phyloP scores from a whole-genome alignment of 305 asterid species.

The Rubia tinctorum region DNA sequence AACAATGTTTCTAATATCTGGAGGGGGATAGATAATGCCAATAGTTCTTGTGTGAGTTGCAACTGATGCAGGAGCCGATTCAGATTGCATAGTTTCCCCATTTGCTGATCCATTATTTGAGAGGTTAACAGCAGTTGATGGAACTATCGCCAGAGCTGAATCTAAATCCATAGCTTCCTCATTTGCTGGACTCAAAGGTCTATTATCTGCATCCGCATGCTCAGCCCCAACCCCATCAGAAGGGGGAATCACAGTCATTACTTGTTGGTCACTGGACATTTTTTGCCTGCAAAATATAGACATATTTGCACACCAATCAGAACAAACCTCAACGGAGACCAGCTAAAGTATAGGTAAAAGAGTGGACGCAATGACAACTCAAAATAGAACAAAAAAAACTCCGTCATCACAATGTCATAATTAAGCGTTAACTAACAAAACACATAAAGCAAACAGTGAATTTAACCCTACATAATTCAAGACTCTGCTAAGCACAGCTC shows the following conservation, averaged over 20 bases:
- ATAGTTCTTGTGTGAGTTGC: conserved; percentile 82
- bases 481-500: no score
- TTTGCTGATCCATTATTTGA: conserved; percentile 42
- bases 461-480: no score
- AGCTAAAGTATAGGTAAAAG: neutral
- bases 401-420: no score
- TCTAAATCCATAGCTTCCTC: conserved; percentile 27
- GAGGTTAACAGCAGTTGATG: conserved; percentile 43
- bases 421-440: no score
- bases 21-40: conserved; percentile 90
- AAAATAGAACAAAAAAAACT: no score
- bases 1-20: conserved; percentile 82
- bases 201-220: conserved; percentile 33
- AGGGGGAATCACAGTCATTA: conserved; percentile 82
- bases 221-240: conserved; percentile 31
- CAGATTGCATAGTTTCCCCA: conserved; percentile 3
- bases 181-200: conserved; percentile 44
- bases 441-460: no score
- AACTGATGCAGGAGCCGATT: conserved; percentile 50
- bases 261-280: conserved; percentile 66
- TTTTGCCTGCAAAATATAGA: conserved; percentile 22
- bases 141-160: conserved; percentile 26
- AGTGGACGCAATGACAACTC: no score
- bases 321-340: neutral
- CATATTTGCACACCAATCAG: neutral